Percentiles rank a stretch among this genome's conserved stretches.
These are phyloP conservation scores for Phytophthora cryptogea DNA, from an alignment of 352 stramenopile genomes.

Conservation along the genomic window DNA sequence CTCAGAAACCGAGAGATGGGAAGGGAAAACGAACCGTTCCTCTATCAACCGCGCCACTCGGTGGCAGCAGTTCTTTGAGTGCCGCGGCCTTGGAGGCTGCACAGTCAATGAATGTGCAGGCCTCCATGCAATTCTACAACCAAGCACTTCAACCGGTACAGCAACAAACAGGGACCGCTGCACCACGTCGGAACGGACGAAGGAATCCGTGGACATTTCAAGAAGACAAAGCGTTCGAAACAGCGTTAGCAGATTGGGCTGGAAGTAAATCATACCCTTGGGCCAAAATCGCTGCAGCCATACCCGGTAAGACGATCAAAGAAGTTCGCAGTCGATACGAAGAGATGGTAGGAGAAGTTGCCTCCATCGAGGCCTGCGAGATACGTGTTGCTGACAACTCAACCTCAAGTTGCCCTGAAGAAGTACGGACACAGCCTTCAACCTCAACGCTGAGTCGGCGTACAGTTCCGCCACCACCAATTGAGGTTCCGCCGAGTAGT, in stretches of 20 bases:
- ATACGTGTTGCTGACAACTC: constrained; percentile 8
- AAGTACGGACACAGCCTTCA: constrained; percentile 17
- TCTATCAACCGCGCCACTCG: neutral
- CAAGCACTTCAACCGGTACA: constrained; percentile 20
- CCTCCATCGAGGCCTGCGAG: constrained; percentile 54
- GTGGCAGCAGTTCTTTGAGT: constrained; percentile 22
- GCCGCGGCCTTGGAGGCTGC: constrained; percentile 35
- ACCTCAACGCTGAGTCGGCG: constrained; percentile 49
- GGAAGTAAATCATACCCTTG: constrained; percentile 73
- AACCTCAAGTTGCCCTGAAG: neutral
- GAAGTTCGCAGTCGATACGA: constrained; percentile 78
- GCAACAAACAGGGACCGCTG: constrained; percentile 15
- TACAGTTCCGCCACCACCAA: constrained; percentile 65
- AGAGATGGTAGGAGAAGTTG: constrained; percentile 75
- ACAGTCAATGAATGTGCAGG: constrained; percentile 28
- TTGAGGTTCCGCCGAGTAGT: constrained; percentile 49
- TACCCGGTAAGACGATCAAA: constrained; percentile 77
- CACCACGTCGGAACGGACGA: constrained; percentile 30
- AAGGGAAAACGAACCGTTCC: constrained; percentile 13
- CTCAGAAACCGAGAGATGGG: constrained; percentile 18
- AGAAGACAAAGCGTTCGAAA: constrained; percentile 86
- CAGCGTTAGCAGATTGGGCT: constrained; percentile 62
- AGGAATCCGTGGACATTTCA: constrained; percentile 75
- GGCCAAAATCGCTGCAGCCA: constrained; percentile 67
- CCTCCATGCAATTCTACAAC: constrained; percentile 16